Conservation (phyloP, 1,139 yeast species). For the Meyerozyma smithsonii region DNA sequence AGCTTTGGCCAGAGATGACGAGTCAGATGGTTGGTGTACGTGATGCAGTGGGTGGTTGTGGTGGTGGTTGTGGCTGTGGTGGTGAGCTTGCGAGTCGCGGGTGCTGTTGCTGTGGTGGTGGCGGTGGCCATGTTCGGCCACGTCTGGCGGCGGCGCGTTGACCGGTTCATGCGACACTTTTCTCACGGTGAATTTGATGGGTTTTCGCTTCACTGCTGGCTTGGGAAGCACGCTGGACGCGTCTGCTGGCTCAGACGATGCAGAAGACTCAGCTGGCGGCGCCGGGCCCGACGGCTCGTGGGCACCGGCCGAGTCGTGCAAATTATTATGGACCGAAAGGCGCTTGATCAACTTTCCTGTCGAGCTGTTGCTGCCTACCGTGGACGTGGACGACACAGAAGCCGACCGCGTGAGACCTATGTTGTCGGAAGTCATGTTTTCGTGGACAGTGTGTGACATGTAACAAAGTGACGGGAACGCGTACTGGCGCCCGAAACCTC, state of each 20-base stretch:
- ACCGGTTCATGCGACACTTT: slow-evolving; percentile 36
- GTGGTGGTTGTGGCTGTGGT: background rate
- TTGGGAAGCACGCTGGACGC: background rate
- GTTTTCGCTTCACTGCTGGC: slow-evolving; percentile 17
- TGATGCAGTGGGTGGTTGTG: background rate
- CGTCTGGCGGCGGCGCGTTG: slow-evolving; percentile 11
- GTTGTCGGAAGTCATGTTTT: slow-evolving; percentile 1
- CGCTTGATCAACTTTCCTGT: slow-evolving; percentile 29
- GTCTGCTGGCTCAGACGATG: background rate
- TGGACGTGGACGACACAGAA: slow-evolving; percentile 24
- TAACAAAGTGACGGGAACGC: background rate
- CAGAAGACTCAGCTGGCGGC: no score
- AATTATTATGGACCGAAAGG: slow-evolving; percentile 17
- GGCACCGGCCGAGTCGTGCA: slow-evolving; percentile 4
- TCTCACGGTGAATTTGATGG: slow-evolving; percentile 40
- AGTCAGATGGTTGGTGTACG: slow-evolving; percentile 3
- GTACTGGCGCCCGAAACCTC: background rate
- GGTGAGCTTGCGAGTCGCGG: background rate
- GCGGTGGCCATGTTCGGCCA: slow-evolving; percentile 5
- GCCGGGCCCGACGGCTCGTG: no score
- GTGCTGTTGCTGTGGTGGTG: slow-evolving; percentile 2
- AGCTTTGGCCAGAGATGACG: slow-evolving; percentile 2
- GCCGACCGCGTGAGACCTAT: slow-evolving; percentile 10
- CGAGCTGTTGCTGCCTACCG: slow-evolving; percentile 24
- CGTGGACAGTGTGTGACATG: background rate